Conservation (phyloP, 352 stramenopile genomes). For the Pythium scleroteichum region DNA sequence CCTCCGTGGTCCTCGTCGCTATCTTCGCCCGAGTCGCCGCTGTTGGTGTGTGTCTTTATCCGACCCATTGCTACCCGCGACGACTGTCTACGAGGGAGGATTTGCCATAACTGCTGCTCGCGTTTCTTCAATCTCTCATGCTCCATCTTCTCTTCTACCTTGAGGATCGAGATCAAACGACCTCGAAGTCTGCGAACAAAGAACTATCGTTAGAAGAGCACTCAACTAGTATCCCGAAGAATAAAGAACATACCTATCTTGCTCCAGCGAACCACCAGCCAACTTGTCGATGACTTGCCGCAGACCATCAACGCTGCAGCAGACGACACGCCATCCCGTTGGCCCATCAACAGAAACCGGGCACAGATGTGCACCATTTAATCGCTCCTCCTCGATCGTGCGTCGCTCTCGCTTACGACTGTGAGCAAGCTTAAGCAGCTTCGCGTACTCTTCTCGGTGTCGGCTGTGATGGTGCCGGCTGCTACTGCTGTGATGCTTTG, state of each 20-base stretch:
- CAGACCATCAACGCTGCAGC: slow-evolving; percentile 66
- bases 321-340: slow-evolving; percentile 68
- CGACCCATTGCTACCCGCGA: slow-evolving; percentile 79
- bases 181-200: slow-evolving; percentile 48
- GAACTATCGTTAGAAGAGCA: no score
- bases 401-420: slow-evolving; percentile 59
- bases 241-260: slow-evolving; percentile 47
- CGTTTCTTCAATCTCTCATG: slow-evolving; percentile 65
- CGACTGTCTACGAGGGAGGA: slow-evolving; percentile 77
- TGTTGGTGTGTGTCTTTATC: slow-evolving; percentile 68
- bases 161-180: slow-evolving; percentile 76
- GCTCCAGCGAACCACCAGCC: slow-evolving; percentile 65
- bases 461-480: slow-evolving; percentile 56
- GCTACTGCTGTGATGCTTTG: slow-evolving; percentile 44
- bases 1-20: slow-evolving; percentile 25
- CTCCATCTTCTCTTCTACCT: slow-evolving; percentile 73
- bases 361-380: slow-evolving; percentile 36
- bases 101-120: slow-evolving; percentile 69
- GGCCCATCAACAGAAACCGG: slow-evolving; percentile 47
- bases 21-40: slow-evolving; percentile 56
- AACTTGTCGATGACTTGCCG: slow-evolving; percentile 54
- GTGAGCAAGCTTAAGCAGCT: slow-evolving; percentile 55
- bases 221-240: no score
- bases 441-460: slow-evolving; percentile 68
- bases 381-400: slow-evolving; percentile 55